Base-by-base conservation (phyloP, 352 stramenopile species). In the Phytophthora cajani region DNA sequence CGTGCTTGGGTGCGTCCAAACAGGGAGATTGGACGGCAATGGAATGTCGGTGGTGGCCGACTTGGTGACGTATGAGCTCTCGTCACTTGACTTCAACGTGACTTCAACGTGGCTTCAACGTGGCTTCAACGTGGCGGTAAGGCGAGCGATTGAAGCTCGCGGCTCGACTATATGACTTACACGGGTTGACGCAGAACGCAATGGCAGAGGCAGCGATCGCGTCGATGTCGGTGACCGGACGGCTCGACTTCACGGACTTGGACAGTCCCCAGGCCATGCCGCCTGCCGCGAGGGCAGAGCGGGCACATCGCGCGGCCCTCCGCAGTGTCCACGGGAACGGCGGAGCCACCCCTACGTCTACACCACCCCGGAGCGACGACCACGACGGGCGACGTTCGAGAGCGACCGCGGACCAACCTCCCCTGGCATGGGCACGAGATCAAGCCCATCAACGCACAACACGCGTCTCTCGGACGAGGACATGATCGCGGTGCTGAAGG, bases 201-300 rank as follows among this genome's bases (percentile, higher is more conserved):
- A 16, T 11, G 16, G 14, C 42, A 49, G 42, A 49, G 42, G 42
- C 14, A 49, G 42, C 16, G 16, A 9, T 16, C 42, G 42, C 14
- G 42, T 42, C 53, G 60, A 67, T 67, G 51, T 61, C 38, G n/a
- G 61, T 63, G 25, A 58, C 53, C 1, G 53, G 62, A 50, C 42
- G 44, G 2, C 62, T 63, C 53, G 52, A 69, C 53, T 52, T 63
- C 10, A 51, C 19, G 40, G 62, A 58, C 44, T 53, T 69, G 19
- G 53, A 62, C 9, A 69, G 47, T n/a, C 47, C 47, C 21, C 49
- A 66, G 10, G 33, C 33, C 14, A 63, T 69, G 53, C 52, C 42
- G 6, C 53, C 27, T 44, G 50, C 42, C 16, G 36, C 36, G 36
- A 42, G 11, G 36, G 36, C 36, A 16, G 36, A 42, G 40, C 51